Evolutionary conservation across 306 rosid genomes (phyloP), one percentile per base, ranked within the genome.

Genomic region (Gillenia trifoliata): DNA sequence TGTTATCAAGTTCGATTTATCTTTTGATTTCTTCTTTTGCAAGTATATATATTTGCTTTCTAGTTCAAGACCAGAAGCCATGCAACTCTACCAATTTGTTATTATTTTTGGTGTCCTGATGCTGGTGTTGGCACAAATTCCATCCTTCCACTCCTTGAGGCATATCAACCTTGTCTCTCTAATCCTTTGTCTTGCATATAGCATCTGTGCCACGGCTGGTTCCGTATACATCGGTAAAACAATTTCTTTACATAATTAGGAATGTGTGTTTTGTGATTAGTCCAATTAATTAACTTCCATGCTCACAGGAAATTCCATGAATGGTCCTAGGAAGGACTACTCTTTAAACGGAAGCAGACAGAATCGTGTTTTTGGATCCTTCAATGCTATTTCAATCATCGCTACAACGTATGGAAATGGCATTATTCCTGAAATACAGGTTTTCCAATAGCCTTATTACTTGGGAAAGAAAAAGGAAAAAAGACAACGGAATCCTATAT

Each of bases 91-190:
- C 69, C 77, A 86, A 9, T 90, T 90, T 20, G 82, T 85, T 1
- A 64, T 64, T 1, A 88, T 88, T 10, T 88, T 77, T 75, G 93
- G 96, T 20, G 78, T 75, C 12, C 1, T 86, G 30, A 80, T 86
- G 30, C 65, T 90, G 68, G 1, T 77, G 45, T 83, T 90, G 80
- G 93, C 91, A 79, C 96, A 90, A 75, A 73, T 88, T 64, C 93
- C 96, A 76, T 88, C 96, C 23, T 88, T 88, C 81, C 93, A 88
- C 67, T 88, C 93, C 65, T 75, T 88, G 13, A 83, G 96, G 73
- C 87, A 90, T 34, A 64, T 85, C 43, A 88, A 86, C 63, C 82
- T 91, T 56, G 22, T 88, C 49, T 87, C 93, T 79, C 81, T 91
- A 49, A 6, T 70, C 60, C 87, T 91, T 8, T 79, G 82, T 69